Evolutionary conservation across 140 eudicot genomes (phyloP).

Genomic region (Artemisia princeps): DNA sequence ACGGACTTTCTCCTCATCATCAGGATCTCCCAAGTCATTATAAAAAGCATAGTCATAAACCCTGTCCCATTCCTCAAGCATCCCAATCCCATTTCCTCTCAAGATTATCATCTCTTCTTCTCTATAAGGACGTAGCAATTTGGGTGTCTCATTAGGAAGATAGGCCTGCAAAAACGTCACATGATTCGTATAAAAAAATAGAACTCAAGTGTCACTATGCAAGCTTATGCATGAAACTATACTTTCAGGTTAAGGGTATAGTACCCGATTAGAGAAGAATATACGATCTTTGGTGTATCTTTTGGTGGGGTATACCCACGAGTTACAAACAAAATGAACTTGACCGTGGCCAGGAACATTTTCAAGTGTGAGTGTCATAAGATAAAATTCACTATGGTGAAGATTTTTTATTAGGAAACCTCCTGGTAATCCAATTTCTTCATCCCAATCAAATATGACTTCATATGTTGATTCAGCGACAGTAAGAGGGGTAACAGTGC

Average conservation of each 20-base stretch:
- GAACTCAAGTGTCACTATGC: background rate
- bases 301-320: slow-evolving; percentile 53
- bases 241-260: background rate
- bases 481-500: slow-evolving; percentile 32
- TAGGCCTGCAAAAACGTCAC: slow-evolving; percentile 34
- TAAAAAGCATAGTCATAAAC: slow-evolving; percentile 64
- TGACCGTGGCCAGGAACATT: slow-evolving; percentile 49
- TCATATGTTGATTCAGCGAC: slow-evolving; percentile 43
- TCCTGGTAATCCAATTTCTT: slow-evolving; percentile 56
- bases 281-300: slow-evolving; percentile 41
- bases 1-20: slow-evolving; percentile 39
- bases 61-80: slow-evolving; percentile 65
- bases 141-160: slow-evolving; percentile 56
- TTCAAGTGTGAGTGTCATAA: slow-evolving; percentile 52
- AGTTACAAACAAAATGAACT: slow-evolving; percentile 51
- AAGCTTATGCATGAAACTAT: background rate
- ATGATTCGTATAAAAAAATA: background rate
- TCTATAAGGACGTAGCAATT: slow-evolving; percentile 31
- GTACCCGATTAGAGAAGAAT: slow-evolving; percentile 50
- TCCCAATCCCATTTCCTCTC: slow-evolving; percentile 42
- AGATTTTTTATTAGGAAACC: slow-evolving; percentile 41
- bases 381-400: slow-evolving; percentile 51
- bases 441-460: slow-evolving; percentile 52
- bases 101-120: slow-evolving; percentile 42
- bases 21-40: slow-evolving; percentile 60